Evolutionary conservation across 345 rosid species (phyloP), one percentile per base, ranked within the genome.

Genomic region (Eucalyptus guilfoylei): DNA sequence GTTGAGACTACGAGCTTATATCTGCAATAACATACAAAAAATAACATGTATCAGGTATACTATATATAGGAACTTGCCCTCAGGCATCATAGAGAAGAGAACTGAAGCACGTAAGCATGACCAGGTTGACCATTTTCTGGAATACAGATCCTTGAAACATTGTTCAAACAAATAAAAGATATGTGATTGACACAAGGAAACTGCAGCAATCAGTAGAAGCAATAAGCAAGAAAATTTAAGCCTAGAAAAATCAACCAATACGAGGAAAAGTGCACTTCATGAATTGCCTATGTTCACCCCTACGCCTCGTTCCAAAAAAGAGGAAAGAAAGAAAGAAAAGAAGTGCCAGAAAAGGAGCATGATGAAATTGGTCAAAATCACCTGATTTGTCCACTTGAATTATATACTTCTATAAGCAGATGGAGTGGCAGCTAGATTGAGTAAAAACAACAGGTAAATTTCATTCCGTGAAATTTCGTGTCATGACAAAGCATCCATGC

Each of bases 1-100:
- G 94, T 96, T 49, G 97, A 92, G 89, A 96, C 94, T 80, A 97
- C 99, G 92, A 97, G 92, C 94, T 97, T 97, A 92, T 94, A 97
- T 89, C 99, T 97, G 94, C 91, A 93, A 76, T 40, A 40, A 76
- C 47, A 76, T 40, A 40, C 15, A 40, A 76, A 76, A 72, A 76
- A 76, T 11, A 76, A 76, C 47, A 40, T 40, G 85, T 76, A 76
- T 76, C 47, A 76, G 47, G 47, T 76, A 76, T 21, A 40, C 85
- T 76, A 21, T 37, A 76, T 6, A 76, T 40, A 21, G 28, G 85
- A 44, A 40, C 47, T 76, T 40, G 44, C 85, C 85, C 47, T 76
- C 47, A 40, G 42, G 47, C 85, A 23, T 76, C 85, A 76, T 40
- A 76, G n/a, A 86, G 3, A 52, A 76, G n/a, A 86, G 3, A 52